phyloP scores from a whole-genome alignment of 805 yeast genomes.

The Tetrapisispora fleetii region DNA sequence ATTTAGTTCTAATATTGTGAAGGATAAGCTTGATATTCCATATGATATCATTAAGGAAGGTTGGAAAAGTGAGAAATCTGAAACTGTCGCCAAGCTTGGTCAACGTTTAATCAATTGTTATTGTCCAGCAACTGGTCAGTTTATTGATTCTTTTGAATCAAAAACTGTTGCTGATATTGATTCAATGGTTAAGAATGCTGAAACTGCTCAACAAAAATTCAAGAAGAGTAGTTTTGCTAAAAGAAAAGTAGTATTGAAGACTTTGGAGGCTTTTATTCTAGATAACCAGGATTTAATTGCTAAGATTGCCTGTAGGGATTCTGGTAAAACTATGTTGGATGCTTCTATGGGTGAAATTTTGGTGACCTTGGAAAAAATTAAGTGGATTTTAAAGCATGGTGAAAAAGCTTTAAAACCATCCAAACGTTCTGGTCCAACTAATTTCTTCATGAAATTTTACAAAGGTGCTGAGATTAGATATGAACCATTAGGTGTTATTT shows the following conservation, averaged over 20 bases:
- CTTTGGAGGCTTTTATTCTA: slow-evolving; percentile 61
- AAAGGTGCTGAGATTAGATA: slow-evolving; percentile 90
- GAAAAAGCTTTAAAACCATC: slow-evolving; percentile 60
- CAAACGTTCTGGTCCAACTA: slow-evolving; percentile 78
- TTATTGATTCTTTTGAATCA: slow-evolving; percentile 60
- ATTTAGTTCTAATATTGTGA: slow-evolving; percentile 18
- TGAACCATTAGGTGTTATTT: slow-evolving; percentile 80
- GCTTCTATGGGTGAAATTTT: slow-evolving; percentile 94
- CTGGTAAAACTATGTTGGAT: slow-evolving; percentile 92
- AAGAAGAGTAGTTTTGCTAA: slow-evolving; percentile 43
- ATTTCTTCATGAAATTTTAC: slow-evolving; percentile 66
- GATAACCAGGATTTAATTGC: slow-evolving; percentile 82
- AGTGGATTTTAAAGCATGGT: slow-evolving; percentile 84
- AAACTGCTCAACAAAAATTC: slow-evolving; percentile 29
- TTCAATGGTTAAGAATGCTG: slow-evolving; percentile 36
- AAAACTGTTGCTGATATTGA: slow-evolving; percentile 67
- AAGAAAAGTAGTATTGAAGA: slow-evolving; percentile 59
- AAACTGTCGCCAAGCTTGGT: slow-evolving; percentile 41
- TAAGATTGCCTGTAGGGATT: slow-evolving; percentile 88
- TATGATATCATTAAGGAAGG: slow-evolving; percentile 33
- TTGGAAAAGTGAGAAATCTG: slow-evolving; percentile 78
- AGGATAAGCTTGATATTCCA: slow-evolving; percentile 1
- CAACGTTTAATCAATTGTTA: slow-evolving; percentile 67
- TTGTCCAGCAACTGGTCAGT: slow-evolving; percentile 96
- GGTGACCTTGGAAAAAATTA: slow-evolving; percentile 87